Percentiles rank a stretch among this genome's conserved stretches.
Conservation (phyloP, 208 protist species). For the Acanthamoeba royreba region DNA sequence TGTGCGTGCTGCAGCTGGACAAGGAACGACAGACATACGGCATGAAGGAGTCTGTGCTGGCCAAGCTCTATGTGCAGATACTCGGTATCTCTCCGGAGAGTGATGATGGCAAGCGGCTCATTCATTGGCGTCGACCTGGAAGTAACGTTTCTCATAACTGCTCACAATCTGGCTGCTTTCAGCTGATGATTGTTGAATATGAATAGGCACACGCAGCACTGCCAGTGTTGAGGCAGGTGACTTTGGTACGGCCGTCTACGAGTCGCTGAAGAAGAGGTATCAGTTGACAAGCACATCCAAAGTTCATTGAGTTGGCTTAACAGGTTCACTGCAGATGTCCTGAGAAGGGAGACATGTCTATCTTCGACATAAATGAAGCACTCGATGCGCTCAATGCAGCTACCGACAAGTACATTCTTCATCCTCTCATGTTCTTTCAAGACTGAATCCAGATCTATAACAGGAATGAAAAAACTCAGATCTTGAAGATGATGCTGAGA, state of each 20-base stretch:
- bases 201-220: background rate
- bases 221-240: constrained; percentile 53
- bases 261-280: constrained; percentile 55
- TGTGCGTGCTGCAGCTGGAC: constrained; percentile 50
- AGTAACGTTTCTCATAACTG: background rate
- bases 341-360: constrained; percentile 43
- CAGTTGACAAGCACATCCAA: too few relatives aligned
- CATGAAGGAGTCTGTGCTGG: constrained; percentile 67
- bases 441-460: too few relatives aligned
- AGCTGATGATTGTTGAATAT: too few relatives aligned
- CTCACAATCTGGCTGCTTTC: background rate
- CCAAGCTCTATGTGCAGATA: constrained; percentile 67
- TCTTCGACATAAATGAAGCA: constrained; percentile 57
- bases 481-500: constrained; percentile 58
- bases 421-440: background rate
- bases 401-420: background rate
- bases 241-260: constrained; percentile 64
- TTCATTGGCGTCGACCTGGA: constrained; percentile 62
- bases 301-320: background rate
- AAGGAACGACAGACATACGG: constrained; percentile 64
- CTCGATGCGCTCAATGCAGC: constrained; percentile 56
- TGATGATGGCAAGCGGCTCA: constrained; percentile 51
- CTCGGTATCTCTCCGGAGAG: constrained; percentile 52
- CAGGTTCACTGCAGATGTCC: background rate
- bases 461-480: constrained; percentile 21